phyloP scores from a whole-genome alignment of 768 basidiomycete genomes.

The Coprinopsis strossmayeri region DNA sequence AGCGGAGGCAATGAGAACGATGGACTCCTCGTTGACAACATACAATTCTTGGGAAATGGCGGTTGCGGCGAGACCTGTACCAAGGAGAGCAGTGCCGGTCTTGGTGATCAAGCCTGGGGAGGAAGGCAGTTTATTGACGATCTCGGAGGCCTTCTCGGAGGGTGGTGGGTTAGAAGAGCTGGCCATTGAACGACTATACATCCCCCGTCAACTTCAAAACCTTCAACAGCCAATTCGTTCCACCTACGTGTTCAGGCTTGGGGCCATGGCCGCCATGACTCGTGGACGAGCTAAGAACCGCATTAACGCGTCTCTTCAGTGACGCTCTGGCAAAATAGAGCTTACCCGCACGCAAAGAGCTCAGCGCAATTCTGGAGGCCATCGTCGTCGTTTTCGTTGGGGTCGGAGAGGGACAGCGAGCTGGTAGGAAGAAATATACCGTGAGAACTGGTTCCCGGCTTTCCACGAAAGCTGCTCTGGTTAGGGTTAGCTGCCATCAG shows the following conservation, averaged over 20 bases:
- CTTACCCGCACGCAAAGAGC: constrained; percentile 57
- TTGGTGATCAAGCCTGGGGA: constrained; percentile 90
- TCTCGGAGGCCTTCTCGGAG: constrained; percentile 80
- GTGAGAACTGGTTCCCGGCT: constrained; percentile 34
- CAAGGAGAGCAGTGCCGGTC: constrained; percentile 87
- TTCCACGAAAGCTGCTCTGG: constrained; percentile 28
- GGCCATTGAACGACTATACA: constrained; percentile 58
- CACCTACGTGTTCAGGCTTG: constrained; percentile 42
- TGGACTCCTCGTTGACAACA: constrained; percentile 94
- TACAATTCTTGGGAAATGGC: constrained; percentile 98
- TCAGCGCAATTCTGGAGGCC: constrained; percentile 69
- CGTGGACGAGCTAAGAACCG: constrained; percentile 45
- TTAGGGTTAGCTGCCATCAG: constrained; percentile 23
- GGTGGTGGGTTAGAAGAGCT: constrained; percentile 60
- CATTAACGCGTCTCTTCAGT: constrained; percentile 2
- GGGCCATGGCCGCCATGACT: constrained; percentile 39
- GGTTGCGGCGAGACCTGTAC: constrained; percentile 80
- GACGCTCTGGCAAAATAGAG: neutral
- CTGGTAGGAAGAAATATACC: constrained; percentile 23
- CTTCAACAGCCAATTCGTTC: constrained; percentile 3
- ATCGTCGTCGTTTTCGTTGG: constrained; percentile 29
- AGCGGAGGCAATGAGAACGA: constrained; percentile 78
- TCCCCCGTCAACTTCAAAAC: constrained; percentile 11
- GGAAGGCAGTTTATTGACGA: constrained; percentile 82
- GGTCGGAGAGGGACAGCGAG: constrained; percentile 24